Conservation (phyloP, 164 flowering plant genomes). For the Liriodendron chinense region DNA sequence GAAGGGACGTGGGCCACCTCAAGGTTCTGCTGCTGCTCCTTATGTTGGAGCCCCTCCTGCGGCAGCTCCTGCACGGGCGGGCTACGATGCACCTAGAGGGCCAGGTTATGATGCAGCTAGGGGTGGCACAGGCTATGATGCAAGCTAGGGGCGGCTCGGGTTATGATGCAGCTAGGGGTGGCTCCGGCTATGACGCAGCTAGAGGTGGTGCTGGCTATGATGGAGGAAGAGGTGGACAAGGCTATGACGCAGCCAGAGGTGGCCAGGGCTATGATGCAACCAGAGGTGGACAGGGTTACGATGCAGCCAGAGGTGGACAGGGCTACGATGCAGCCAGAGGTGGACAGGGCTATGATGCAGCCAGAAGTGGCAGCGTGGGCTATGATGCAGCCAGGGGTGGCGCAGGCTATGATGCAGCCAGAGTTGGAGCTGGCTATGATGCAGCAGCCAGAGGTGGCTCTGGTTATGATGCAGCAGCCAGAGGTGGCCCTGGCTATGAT, state of each 20-base stretch:
- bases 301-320: background rate
- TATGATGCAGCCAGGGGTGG: conserved; percentile 4
- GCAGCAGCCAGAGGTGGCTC: background rate
- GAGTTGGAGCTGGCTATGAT: conserved; percentile 7
- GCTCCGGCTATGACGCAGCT: background rate
- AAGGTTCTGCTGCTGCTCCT: background rate
- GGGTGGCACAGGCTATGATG: conserved; percentile 3
- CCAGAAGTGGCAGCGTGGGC: conserved; percentile 1
- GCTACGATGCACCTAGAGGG: conserved; percentile 6
- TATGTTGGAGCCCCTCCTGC: conserved; percentile 4
- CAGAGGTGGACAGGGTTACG: background rate
- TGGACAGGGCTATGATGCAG: background rate
- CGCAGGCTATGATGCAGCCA: conserved; percentile 1
- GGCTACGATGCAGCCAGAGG: background rate
- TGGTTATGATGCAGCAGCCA: background rate
- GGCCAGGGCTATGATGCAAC: conserved; percentile 2
- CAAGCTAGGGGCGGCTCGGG: conserved; percentile 7
- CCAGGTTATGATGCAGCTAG: conserved; percentile 10
- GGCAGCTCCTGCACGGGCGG: background rate
- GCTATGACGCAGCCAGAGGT: conserved; percentile 6
- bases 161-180: conserved; percentile 7
- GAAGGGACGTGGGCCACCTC: conserved; percentile 9
- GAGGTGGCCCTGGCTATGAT: conserved; percentile 5
- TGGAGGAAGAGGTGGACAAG: conserved; percentile 2
- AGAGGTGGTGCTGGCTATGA: background rate